Evolutionary conservation across 495 filamentous ascomycete species (phyloP).

Genomic region (Tuber calosporum): DNA sequence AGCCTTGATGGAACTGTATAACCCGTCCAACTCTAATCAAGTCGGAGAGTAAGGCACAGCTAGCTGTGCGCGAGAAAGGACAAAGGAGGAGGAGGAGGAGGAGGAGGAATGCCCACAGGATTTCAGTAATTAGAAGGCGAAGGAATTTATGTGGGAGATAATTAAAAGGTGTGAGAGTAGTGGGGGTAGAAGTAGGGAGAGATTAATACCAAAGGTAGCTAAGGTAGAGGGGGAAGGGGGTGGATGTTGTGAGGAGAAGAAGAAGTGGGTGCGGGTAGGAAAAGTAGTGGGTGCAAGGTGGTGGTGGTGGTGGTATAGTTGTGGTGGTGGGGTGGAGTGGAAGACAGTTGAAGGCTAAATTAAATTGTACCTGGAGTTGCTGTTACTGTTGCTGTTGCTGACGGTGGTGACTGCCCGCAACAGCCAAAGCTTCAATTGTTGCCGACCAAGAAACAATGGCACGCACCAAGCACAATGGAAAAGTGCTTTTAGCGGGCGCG

Average conservation of each 20-base stretch:
- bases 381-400: neutral
- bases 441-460: conserved; percentile 1
- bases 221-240: conserved; percentile 29
- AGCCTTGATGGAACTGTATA: neutral
- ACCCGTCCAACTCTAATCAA: neutral
- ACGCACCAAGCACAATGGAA: conserved; percentile 1
- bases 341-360: conserved; percentile 5
- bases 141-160: neutral
- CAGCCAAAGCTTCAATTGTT: neutral
- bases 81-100: conserved; percentile 16
- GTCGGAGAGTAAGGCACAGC: neutral
- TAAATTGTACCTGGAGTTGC: neutral
- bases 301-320: conserved; percentile 27
- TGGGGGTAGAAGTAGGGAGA: neutral
- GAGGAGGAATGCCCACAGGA: conserved; percentile 19
- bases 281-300: conserved; percentile 7
- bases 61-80: neutral
- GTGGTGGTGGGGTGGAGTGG: conserved; percentile 18
- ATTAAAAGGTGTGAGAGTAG: neutral
- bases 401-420: neutral
- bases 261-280: conserved; percentile 22
- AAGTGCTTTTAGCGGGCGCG: neutral
- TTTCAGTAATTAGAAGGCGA: neutral
- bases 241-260: conserved; percentile 19
- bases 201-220: neutral